A percentile compares a stretch with the other conserved stretches of the same genome.
These are phyloP conservation scores for Suillus tomentosus DNA, from an alignment of 768 basidiomycete genomes.

Conservation along the genomic window DNA sequence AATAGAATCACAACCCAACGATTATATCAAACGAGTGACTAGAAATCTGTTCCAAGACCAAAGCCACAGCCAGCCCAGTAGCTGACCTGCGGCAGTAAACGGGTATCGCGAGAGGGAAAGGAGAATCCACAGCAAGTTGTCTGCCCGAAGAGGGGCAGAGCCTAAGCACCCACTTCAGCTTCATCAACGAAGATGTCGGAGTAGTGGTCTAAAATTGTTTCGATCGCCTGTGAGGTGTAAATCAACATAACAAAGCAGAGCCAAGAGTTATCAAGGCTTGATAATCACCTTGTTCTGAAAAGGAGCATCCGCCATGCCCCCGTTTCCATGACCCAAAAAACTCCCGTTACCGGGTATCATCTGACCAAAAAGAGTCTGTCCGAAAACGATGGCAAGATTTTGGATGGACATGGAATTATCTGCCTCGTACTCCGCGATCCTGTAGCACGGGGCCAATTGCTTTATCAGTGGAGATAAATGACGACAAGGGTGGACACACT, in stretches of 20 bases:
- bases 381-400: conserved; percentile 96
- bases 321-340: conserved; percentile 47
- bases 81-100: conserved; percentile 10
- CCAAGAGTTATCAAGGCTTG: background rate
- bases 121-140: conserved; percentile 19
- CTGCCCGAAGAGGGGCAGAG: conserved; percentile 6
- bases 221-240: conserved; percentile 66
- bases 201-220: conserved; percentile 93
- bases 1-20: conserved; percentile 18
- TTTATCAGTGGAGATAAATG: conserved; percentile 1
- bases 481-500: conserved; percentile 45
- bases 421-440: conserved; percentile 72
- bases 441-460: conserved; percentile 30
- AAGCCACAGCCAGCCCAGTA: background rate
- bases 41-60: background rate
- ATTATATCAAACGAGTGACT: conserved; percentile 9
- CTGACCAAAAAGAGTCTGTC: conserved; percentile 93
- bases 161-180: conserved; percentile 45
- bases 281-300: conserved; percentile 67
- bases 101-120: conserved; percentile 32
- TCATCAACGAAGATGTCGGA: conserved; percentile 97
- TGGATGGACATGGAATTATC: conserved; percentile 92
- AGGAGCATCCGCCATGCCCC: conserved; percentile 68
- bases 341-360: conserved; percentile 45
- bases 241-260: conserved; percentile 11